A percentile compares a stretch with the other conserved stretches of the same genome.
Evolutionary conservation across 78 protist genomes (phyloP).

Genomic region (Guillardia theta): DNA sequence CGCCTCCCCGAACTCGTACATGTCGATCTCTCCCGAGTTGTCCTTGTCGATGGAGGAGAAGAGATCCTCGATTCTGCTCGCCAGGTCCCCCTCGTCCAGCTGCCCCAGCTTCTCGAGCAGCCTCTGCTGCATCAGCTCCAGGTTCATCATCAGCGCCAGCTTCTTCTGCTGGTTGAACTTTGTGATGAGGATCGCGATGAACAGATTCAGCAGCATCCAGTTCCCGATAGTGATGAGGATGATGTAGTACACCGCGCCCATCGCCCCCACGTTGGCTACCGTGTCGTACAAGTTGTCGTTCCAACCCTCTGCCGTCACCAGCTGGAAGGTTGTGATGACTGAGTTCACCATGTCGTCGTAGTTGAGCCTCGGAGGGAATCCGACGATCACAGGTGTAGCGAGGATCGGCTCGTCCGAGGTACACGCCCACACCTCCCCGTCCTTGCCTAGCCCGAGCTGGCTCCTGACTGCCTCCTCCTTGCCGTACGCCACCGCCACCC

Average conservation of each 20-base stretch:
- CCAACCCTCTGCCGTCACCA: not conserved
- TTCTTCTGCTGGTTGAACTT: not conserved
- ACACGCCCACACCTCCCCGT: not conserved
- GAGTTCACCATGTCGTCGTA: not conserved
- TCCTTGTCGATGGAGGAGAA: not conserved
- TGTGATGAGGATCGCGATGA: slow-evolving; percentile 25
- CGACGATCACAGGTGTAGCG: not conserved
- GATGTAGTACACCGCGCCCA: not conserved
- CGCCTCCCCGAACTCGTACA: not conserved
- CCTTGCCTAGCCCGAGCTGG: not conserved
- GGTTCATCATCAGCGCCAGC: not conserved
- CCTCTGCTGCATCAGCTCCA: not conserved
- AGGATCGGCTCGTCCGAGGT: not conserved
- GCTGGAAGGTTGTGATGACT: not conserved
- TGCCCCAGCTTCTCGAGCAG: not conserved
- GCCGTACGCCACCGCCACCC: not conserved
- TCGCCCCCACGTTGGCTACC: not conserved
- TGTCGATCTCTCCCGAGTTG: not conserved
- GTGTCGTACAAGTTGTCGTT: not conserved
- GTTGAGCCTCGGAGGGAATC: not conserved
- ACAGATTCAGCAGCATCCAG: slow-evolving; percentile 14
- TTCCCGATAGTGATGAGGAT: not conserved
- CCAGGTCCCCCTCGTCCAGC: not conserved
- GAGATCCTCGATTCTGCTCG: not conserved
- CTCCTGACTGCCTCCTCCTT: not conserved